Conservation (phyloP, 768 basidiomycete species). For the Rhizopogon salebrosus region DNA sequence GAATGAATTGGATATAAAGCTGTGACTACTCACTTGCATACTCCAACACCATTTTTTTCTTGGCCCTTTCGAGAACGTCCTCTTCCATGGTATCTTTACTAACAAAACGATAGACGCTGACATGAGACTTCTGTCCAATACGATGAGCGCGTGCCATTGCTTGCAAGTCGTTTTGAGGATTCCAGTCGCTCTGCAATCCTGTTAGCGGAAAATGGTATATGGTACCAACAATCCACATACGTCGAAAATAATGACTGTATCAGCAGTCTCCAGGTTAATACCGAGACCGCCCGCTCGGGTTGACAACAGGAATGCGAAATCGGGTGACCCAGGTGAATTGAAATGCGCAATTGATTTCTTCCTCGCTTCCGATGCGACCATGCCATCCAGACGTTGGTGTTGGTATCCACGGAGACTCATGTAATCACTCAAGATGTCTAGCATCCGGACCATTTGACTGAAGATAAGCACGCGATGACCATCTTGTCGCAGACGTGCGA, state of each 20-base stretch:
- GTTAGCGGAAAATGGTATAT: slow-evolving; percentile 6
- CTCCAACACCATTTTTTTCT: slow-evolving; percentile 99
- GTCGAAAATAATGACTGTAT: slow-evolving; percentile 99
- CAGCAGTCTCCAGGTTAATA: slow-evolving; percentile 97
- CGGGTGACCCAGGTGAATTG: slow-evolving; percentile 87
- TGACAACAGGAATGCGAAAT: slow-evolving; percentile 95
- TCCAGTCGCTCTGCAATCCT: slow-evolving; percentile 82
- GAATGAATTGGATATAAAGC: slow-evolving; percentile 9
- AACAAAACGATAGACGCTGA: slow-evolving; percentile 97
- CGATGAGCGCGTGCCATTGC: slow-evolving; percentile 99
- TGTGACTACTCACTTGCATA: slow-evolving; percentile 81
- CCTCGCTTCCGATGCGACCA: slow-evolving; percentile 87
- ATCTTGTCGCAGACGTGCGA: slow-evolving; percentile 83
- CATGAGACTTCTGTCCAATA: slow-evolving; percentile 98
- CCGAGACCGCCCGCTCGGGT: slow-evolving; percentile 97
- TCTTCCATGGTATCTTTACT: slow-evolving; percentile 99
- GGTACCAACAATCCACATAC: slow-evolving; percentile 40
- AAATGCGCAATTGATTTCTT: slow-evolving; percentile 98
- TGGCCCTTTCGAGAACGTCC: slow-evolving; percentile 94
- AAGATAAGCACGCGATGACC: slow-evolving; percentile 98
- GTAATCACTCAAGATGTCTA: slow-evolving; percentile 98
- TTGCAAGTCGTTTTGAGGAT: slow-evolving; percentile 97
- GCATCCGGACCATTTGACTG: slow-evolving; percentile 98
- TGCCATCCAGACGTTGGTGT: slow-evolving; percentile 93
- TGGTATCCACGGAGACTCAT: slow-evolving; percentile 85